These are phyloP conservation scores for Silene noctiflora DNA, from an alignment of 179 eudicot species.

Conservation along the genomic window DNA sequence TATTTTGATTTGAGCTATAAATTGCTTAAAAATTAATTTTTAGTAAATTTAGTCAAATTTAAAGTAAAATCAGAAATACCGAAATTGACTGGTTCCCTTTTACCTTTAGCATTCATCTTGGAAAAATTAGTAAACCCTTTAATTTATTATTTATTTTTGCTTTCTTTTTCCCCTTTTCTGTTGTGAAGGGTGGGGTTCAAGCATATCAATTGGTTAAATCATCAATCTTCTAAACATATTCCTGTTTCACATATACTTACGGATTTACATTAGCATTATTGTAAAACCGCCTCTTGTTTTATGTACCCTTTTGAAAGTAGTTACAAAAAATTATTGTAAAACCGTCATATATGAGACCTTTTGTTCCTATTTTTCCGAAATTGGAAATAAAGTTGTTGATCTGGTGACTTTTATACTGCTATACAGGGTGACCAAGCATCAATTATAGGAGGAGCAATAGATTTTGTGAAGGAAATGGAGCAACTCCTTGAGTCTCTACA, in stretches of 20 bases:
- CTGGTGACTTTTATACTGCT: background rate
- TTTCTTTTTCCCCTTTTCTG: background rate
- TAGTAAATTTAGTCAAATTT: background rate
- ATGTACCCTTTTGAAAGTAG: too few species aligned
- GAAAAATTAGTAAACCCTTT: too few species aligned
- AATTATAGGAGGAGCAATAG: slow-evolving; percentile 51
- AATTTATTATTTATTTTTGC: background rate
- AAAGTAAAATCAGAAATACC: too few species aligned
- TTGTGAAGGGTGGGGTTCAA: background rate
- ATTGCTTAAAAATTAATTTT: background rate
- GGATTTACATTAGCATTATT: too few species aligned
- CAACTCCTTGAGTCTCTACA: slow-evolving; percentile 42
- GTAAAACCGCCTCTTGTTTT: too few species aligned
- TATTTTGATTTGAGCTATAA: background rate
- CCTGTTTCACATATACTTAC: background rate
- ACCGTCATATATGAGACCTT: too few species aligned
- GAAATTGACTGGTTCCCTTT: too few species aligned
- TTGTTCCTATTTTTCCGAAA: too few species aligned
- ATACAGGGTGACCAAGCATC: slow-evolving; percentile 51
- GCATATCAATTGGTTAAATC: background rate
- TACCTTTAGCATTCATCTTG: too few species aligned
- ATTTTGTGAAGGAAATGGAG: slow-evolving; percentile 47
- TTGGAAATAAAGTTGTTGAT: background rate
- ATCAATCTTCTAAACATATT: background rate
- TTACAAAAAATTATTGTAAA: too few species aligned